These are phyloP conservation scores for Ajuga chamaepitys DNA, from an alignment of 257 asterid genomes.

Conservation along the genomic window DNA sequence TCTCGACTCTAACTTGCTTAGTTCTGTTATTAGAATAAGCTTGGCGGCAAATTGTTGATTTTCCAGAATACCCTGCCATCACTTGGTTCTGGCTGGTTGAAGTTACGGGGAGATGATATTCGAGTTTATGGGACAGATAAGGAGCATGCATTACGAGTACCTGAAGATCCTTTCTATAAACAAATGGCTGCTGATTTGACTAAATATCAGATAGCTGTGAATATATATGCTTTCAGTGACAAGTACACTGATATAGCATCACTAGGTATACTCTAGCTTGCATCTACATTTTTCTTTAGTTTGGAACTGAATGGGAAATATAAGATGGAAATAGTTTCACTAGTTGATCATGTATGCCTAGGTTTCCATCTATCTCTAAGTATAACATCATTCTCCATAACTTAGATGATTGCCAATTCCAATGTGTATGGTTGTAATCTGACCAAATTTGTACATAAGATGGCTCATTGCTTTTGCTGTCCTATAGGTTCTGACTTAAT, in stretches of 20 bases:
- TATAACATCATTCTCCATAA: neutral
- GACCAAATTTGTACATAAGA: neutral
- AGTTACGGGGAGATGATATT: slow-evolving; percentile 79
- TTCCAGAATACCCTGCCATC: slow-evolving; percentile 88
- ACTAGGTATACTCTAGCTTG: slow-evolving; percentile 42
- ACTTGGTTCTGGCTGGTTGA: slow-evolving; percentile 75
- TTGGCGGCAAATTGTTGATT: slow-evolving; percentile 86
- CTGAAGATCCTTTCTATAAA: slow-evolving; percentile 90
- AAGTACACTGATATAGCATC: slow-evolving; percentile 84
- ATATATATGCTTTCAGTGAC: slow-evolving; percentile 85
- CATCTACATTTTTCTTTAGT: neutral
- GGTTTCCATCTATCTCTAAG: neutral
- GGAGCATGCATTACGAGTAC: slow-evolving; percentile 59
- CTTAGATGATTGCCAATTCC: neutral
- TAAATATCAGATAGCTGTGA: slow-evolving; percentile 81
- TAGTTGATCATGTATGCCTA: neutral
- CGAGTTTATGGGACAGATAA: slow-evolving; percentile 83
- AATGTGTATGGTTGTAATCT: neutral
- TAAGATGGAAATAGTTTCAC: neutral
- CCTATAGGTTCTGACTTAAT: neutral
- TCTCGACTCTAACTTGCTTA: slow-evolving; percentile 8
- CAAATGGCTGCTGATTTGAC: slow-evolving; percentile 99
- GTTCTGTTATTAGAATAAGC: slow-evolving; percentile 57
- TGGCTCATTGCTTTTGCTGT: neutral
- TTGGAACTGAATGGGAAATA: neutral